Percentiles rank a stretch among this genome's conserved stretches.
Evolutionary conservation across 257 asterid species (phyloP).

Genomic region (Solanum commersonii): DNA sequence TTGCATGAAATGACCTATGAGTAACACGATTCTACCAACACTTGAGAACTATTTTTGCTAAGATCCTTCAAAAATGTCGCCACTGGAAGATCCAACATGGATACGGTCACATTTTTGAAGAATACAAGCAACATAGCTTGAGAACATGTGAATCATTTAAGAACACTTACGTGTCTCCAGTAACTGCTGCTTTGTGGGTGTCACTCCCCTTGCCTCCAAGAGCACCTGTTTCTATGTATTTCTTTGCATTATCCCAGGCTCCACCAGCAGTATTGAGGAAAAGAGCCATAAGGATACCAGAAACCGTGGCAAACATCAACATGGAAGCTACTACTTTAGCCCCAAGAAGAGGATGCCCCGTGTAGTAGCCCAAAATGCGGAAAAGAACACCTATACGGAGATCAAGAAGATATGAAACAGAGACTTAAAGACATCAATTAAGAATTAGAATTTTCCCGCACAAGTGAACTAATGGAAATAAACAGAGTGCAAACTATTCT

Average conservation of each 20-base stretch:
- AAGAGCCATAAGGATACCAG: conserved; percentile 99
- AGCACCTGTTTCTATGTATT: conserved; percentile 95
- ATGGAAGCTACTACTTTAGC: conserved; percentile 95
- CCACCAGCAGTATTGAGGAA: conserved; percentile 98
- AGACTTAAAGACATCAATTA: background rate
- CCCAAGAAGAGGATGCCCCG: conserved; percentile 93
- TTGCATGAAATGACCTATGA: background rate
- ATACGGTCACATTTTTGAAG: background rate
- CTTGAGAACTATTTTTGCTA: background rate
- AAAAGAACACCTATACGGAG: conserved; percentile 54
- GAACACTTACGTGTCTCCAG: conserved; percentile 94
- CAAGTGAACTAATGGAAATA: background rate
- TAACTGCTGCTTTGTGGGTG: conserved; percentile 88
- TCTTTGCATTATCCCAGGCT: conserved; percentile 99
- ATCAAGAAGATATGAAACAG: background rate
- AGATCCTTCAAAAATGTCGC: background rate
- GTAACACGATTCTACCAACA: background rate
- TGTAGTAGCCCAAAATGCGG: conserved; percentile 80
- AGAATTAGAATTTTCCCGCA: background rate
- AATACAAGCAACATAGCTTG: background rate
- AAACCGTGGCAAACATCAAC: conserved; percentile 97
- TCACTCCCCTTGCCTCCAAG: conserved; percentile 99
- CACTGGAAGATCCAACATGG: background rate
- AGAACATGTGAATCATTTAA: background rate
- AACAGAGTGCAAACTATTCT: background rate